Conservation (phyloP, 352 stramenopile genomes). For the Chrysophaeum taylorii region DNA sequence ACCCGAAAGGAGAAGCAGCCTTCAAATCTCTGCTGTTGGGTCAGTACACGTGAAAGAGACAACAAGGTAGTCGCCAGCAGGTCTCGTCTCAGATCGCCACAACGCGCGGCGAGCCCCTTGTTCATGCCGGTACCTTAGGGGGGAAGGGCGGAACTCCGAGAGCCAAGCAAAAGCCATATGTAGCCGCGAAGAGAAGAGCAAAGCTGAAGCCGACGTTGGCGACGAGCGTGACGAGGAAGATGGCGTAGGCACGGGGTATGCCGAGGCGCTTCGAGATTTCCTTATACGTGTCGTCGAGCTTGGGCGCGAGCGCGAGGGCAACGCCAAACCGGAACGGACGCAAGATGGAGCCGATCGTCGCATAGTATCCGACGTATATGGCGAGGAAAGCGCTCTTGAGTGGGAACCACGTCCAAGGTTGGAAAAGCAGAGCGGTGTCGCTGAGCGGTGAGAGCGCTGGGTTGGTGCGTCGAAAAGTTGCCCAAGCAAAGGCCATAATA, state of each 20-base stretch:
- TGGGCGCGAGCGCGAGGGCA: background rate
- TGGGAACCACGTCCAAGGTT: background rate
- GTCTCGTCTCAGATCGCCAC: no score
- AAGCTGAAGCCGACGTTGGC: background rate
- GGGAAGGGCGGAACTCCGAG: background rate
- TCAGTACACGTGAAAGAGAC: no score
- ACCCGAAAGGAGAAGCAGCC: no score
- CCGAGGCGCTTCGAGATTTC: background rate
- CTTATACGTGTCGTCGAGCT: background rate
- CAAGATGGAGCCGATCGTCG: background rate
- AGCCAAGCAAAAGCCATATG: background rate
- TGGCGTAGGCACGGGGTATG: background rate
- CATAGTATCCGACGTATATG: conserved; percentile 2
- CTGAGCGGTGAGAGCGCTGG: background rate
- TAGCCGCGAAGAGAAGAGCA: background rate
- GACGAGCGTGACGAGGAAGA: background rate
- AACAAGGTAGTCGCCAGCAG: no score
- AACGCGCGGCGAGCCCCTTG: no score
- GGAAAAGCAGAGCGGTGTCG: background rate
- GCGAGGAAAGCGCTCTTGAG: conserved; percentile 6
- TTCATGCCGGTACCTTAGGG: no score
- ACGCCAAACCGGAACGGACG: background rate
- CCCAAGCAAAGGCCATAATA: background rate
- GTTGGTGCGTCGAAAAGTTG: background rate
- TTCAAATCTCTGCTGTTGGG: no score